phyloP scores from a whole-genome alignment of 371 early-diverging fungal genomes.

The Chytridium lagenaria region DNA sequence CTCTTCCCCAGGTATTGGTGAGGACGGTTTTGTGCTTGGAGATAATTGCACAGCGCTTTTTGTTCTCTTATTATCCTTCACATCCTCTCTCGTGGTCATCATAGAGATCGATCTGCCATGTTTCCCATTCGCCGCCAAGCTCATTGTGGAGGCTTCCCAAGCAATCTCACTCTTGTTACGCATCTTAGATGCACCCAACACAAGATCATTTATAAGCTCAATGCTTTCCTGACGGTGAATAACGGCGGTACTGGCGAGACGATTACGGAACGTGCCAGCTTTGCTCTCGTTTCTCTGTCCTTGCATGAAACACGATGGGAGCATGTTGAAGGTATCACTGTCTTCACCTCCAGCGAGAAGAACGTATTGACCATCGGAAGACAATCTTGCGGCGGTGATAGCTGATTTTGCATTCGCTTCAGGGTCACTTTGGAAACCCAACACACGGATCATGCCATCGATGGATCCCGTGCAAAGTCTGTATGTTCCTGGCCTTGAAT shows the following conservation, averaged over 20 bases:
- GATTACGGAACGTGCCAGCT: background rate
- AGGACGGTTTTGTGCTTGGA: background rate
- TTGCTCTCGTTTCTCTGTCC: slow-evolving; percentile 6
- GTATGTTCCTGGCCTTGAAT: background rate
- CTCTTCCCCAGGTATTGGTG: background rate
- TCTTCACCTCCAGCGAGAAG: slow-evolving; percentile 22
- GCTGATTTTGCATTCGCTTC: background rate
- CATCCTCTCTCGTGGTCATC: background rate
- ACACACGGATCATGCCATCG: slow-evolving; percentile 4
- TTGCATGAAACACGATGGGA: slow-evolving; percentile 10
- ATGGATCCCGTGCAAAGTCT: slow-evolving; percentile 17
- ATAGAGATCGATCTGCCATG: background rate
- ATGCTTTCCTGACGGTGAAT: slow-evolving; percentile 8
- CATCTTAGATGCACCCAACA: slow-evolving; percentile 8
- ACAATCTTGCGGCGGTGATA: slow-evolving; percentile 18
- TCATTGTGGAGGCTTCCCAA: slow-evolving; percentile 7
- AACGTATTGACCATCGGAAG: slow-evolving; percentile 9
- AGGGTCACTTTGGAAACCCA: background rate
- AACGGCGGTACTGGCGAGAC: slow-evolving; percentile 3
- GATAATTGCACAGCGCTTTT: background rate
- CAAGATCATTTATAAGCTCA: slow-evolving; percentile 17
- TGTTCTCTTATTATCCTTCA: background rate
- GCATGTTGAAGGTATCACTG: background rate
- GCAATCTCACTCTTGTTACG: background rate
- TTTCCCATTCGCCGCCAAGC: background rate